Percentiles rank a stretch among this genome's conserved stretches.
Evolutionary conservation across 768 basidiomycete species (phyloP).

Genomic region (Naganishia kalamii): DNA sequence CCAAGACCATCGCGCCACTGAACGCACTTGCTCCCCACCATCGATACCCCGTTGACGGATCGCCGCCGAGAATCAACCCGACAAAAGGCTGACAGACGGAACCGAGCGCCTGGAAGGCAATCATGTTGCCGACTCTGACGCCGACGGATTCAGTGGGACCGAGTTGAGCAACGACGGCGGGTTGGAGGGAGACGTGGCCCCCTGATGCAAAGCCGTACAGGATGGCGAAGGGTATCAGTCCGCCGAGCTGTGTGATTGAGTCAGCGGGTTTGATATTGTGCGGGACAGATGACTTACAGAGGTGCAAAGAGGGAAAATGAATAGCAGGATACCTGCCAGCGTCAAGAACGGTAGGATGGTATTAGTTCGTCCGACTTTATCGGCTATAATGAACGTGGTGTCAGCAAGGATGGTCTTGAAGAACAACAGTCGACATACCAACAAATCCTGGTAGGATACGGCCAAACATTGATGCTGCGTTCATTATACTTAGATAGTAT

Average conservation of each 20-base stretch:
- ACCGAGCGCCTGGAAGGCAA: conserved; percentile 9
- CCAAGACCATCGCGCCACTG: conserved; percentile 3
- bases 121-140: conserved; percentile 4
- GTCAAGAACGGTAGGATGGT: conserved; percentile 15
- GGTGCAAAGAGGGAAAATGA: conserved; percentile 18
- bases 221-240: conserved; percentile 12
- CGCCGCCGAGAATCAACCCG: conserved; percentile 6
- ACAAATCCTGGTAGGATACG: conserved; percentile 16
- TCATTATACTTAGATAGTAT: conserved; percentile 8
- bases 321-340: not conserved
- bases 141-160: conserved; percentile 12
- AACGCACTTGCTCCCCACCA: conserved; percentile 17
- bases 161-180: conserved; percentile 3
- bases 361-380: conserved; percentile 15
- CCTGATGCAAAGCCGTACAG: conserved; percentile 14
- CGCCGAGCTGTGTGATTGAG: not conserved
- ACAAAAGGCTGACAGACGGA: conserved; percentile 10
- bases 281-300: not conserved
- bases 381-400: not conserved
- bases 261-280: not conserved
- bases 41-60: conserved; percentile 3
- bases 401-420: not conserved
- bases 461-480: conserved; percentile 14
- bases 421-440: not conserved
- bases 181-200: conserved; percentile 1